A percentile compares a stretch with the other conserved stretches of the same genome.
These are phyloP conservation scores for Scheffersomyces insectosa DNA, from an alignment of 1,139 yeast species.

Conservation along the genomic window DNA sequence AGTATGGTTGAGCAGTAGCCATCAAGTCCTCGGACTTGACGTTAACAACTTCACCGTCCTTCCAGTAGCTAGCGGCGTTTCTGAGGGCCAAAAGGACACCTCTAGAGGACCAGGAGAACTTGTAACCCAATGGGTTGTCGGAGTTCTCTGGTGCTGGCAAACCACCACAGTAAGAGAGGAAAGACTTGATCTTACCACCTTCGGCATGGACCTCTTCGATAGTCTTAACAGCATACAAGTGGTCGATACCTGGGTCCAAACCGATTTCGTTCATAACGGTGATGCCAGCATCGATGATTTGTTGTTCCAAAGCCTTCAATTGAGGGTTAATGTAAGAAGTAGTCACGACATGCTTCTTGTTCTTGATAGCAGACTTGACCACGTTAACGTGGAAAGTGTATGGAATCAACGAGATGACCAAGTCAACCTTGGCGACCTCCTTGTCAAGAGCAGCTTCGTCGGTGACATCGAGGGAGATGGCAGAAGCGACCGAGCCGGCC, in stretches of 20 bases:
- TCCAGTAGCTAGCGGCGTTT: conserved; percentile 87
- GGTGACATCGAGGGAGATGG: conserved; percentile 85
- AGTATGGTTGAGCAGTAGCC: conserved; percentile 95
- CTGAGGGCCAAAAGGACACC: conserved; percentile 95
- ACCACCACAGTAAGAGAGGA: conserved; percentile 98
- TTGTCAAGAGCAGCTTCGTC: conserved; percentile 75
- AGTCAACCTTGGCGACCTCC: conserved; percentile 74
- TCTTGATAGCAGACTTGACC: conserved; percentile 88
- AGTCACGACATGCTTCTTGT: conserved; percentile 91
- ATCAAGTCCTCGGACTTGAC: conserved; percentile 88
- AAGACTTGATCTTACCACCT: conserved; percentile 90
- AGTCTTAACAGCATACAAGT: conserved; percentile 95
- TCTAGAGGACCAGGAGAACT: conserved; percentile 98
- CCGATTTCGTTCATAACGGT: conserved; percentile 93
- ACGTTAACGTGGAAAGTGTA: conserved; percentile 92
- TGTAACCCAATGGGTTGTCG: conserved; percentile 97
- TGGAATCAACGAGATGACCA: conserved; percentile 93
- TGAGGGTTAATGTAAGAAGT: conserved; percentile 96
- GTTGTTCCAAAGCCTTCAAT: conserved; percentile 74
- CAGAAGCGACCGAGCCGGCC: conserved; percentile 79
- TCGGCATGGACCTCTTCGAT: conserved; percentile 92
- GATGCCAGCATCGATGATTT: conserved; percentile 81
- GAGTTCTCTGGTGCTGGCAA: conserved; percentile 97
- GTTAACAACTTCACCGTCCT: conserved; percentile 78
- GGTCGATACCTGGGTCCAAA: conserved; percentile 98